A percentile compares a stretch with the other conserved stretches of the same genome.
Evolutionary conservation across 805 yeast genomes (phyloP).

Genomic region (Hanseniaspora valbyensis): DNA sequence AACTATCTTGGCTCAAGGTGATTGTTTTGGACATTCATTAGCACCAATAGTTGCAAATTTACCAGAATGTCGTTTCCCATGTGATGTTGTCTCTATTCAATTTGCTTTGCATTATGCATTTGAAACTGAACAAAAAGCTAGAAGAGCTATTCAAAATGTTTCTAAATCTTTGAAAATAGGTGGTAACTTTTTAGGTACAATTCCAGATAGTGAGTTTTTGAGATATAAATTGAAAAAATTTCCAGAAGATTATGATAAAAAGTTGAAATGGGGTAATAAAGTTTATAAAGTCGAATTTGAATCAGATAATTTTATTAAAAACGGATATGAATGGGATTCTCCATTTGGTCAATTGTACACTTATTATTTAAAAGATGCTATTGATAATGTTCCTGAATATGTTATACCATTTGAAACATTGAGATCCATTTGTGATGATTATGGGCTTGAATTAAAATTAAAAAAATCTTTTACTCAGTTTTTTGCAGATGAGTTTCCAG

Average conservation of each 20-base stretch:
- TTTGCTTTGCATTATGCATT: constrained; percentile 93
- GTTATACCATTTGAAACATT: constrained; percentile 90
- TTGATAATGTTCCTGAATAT: constrained; percentile 91
- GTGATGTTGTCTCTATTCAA: constrained; percentile 81
- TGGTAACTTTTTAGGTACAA: constrained; percentile 85
- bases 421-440: constrained; percentile 72
- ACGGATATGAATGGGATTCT: constrained; percentile 56
- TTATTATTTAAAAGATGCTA: constrained; percentile 81
- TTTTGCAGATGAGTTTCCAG: constrained; percentile 68
- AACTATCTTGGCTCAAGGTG: constrained; percentile 83
- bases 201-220: constrained; percentile 82
- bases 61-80: constrained; percentile 60
- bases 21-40: constrained; percentile 65
- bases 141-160: constrained; percentile 62
- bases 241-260: constrained; percentile 39
- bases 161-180: constrained; percentile 66
- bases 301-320: constrained; percentile 52
- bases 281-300: constrained; percentile 74
- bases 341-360: constrained; percentile 78
- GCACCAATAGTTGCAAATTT: constrained; percentile 59
- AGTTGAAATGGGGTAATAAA: constrained; percentile 65
- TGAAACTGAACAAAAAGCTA: constrained; percentile 69
- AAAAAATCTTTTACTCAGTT: constrained; percentile 71
- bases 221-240: constrained; percentile 48
- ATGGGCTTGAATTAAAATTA: constrained; percentile 58